Evolutionary conservation across 1,139 yeast genomes (phyloP), one percentile per base, ranked within the genome.

Genomic region (Scheffersomyces insectosa): DNA sequence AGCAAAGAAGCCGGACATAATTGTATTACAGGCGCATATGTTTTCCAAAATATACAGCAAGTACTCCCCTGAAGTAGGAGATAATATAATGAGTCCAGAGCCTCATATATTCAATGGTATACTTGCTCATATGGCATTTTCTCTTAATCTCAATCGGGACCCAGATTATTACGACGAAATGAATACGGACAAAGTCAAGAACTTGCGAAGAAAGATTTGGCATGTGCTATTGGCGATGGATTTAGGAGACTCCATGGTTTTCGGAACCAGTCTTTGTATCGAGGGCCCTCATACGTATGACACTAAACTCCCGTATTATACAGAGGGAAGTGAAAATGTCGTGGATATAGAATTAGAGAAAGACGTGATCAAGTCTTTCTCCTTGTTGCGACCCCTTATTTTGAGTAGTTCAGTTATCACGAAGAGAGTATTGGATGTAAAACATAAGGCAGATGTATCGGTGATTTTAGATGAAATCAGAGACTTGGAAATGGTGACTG

Each of bases 21-120:
- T 40, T 5, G 55, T 51, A 3, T 47, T 57, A 12, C 64, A 59
- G 37, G 56, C 58, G 14, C 49, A 51, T 3, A 37, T 56, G 9
- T 44, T 61, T 38, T 43, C 55, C 14, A 56, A 68, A 28, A 46
- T 62, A 2, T 66, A 66, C 43, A 58, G 56, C 13, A 50, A 50
- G 7, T 55, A 55, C 37, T 62, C 68, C 1, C 72, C 69, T 4
- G 74, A 70, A 41, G 61, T 57, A 29, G 66, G 68, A 12, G 68
- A 62, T 37, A 40, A 39, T 15, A 27, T 38, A 6, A 20, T 42
- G 11, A 54, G 55, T 34, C 27, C 33, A 12, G 53, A 46, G 10
- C 46, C 49, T 28, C 46, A 44, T n/a, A 40, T 46, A 12, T 38
- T 48, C 7, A 47, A 43, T 31, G 50, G 51, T 5, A 33, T 48